Evolutionary conservation across 2,329 filamentous ascomycete genomes (phyloP).

Genomic region (Graphilbum fragrans): DNA sequence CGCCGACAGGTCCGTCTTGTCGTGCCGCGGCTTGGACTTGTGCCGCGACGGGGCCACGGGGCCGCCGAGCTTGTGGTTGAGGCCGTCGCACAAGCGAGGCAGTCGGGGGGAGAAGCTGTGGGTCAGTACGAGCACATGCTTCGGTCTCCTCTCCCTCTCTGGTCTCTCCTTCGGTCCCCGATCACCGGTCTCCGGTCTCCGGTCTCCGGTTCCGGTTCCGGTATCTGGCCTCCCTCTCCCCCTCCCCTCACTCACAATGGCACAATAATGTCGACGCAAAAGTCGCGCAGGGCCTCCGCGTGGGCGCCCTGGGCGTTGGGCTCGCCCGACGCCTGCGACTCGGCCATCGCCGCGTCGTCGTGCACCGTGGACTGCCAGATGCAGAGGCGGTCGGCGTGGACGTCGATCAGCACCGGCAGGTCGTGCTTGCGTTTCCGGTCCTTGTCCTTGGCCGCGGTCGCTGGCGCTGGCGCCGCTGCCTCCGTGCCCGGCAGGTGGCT

Average conservation of each 20-base stretch:
- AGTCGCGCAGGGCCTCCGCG: slow-evolving; percentile 57
- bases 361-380: slow-evolving; percentile 72
- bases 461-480: slow-evolving; percentile 18
- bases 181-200: no score
- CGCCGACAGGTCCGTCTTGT: slow-evolving; percentile 1
- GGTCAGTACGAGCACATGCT: slow-evolving; percentile 19
- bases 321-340: slow-evolving; percentile 28
- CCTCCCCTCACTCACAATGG: slow-evolving; percentile 74
- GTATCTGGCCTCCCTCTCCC: no score
- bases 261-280: slow-evolving; percentile 69
- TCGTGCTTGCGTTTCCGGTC: slow-evolving; percentile 46
- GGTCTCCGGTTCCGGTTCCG: no score
- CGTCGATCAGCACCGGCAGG: slow-evolving; percentile 52
- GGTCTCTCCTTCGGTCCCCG: no score
- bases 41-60: slow-evolving; percentile 31
- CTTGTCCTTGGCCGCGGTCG: slow-evolving; percentile 22
- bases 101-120: slow-evolving; percentile 60
- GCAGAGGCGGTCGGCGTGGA: slow-evolving; percentile 65
- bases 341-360: slow-evolving; percentile 40
- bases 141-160: no score
- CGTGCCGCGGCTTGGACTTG: not conserved
- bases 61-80: slow-evolving; percentile 67
- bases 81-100: slow-evolving; percentile 55
- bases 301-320: slow-evolving; percentile 21
- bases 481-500: slow-evolving; percentile 34